Evolutionary conservation across 306 rosid genomes (phyloP), one percentile per base, ranked within the genome.

Genomic region (Elaeagnus macrophylla): DNA sequence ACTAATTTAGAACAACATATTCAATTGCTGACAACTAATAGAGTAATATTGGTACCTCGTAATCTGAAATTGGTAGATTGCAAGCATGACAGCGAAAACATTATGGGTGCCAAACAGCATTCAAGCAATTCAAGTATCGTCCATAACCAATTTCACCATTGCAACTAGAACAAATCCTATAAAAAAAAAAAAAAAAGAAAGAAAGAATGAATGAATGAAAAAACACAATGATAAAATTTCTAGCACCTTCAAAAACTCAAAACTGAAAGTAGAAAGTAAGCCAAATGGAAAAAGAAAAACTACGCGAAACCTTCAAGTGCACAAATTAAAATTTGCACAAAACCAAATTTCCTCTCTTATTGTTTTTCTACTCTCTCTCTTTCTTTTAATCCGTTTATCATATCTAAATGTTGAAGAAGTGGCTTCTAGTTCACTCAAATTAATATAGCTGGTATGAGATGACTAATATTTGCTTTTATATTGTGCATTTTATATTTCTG

Each of bases 21-120:
- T 35, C 9, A 39, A 64, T 54, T 51, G 61, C 20, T 48, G 9
- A 37, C 40, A 54, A 44, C 37, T 52, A 11, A 53, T 43, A 19
- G 62, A 69, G 7, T 39, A 55, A 69, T 47, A 53, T 36, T 53
- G 36, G 64, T 69, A 85, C 97, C 97, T 89, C 95, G 11, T 79
- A 78, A 72, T 85, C 99, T 18, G 94, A 68, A 55, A 93, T 93
- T 35, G 99, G 95, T 44, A 76, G 72, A 76, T 84, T 82, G 82
- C 99, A 93, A 59, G 95, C 85, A 48, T 72, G 95, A 59, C 99
- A 93, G 16, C 94, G 84, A 63, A 93, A 93, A 72, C 99, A 87
- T 73, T 93, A 96, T 47, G 96, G 99, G 79, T 93, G 99, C 99
- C 96, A 93, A 65, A 84, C 70, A 65, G 85, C 84, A 75, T 82